phyloP scores from a whole-genome alignment of 2,329 filamentous ascomycete species.

The Diaporthe helianthi region DNA sequence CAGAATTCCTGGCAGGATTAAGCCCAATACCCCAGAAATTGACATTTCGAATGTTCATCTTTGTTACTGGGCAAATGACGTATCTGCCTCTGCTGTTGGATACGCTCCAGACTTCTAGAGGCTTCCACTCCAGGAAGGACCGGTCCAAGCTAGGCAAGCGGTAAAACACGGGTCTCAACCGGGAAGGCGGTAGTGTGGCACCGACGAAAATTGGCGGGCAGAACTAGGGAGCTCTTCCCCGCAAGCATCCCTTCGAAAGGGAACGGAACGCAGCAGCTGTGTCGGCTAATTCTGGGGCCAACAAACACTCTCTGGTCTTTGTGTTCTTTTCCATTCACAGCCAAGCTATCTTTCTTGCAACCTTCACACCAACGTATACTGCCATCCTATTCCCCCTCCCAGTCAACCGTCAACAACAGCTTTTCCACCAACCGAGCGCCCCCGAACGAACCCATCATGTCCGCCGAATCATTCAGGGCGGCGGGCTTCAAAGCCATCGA shows the following conservation, averaged over 20 bases:
- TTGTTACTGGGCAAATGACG: too few species aligned
- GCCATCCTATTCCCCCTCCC: too few species aligned
- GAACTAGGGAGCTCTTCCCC: background rate
- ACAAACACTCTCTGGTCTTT: background rate
- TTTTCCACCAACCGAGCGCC: background rate
- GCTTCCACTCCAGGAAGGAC: background rate
- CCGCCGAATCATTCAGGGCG: slow-evolving; percentile 56
- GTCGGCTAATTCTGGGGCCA: background rate
- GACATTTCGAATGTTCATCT: too few species aligned
- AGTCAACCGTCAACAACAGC: background rate
- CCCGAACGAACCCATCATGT: slow-evolving; percentile 49
- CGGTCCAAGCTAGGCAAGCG: background rate
- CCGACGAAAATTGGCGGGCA: background rate
- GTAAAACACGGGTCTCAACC: rapidly evolving
- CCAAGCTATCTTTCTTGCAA: background rate
- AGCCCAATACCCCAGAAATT: too few species aligned
- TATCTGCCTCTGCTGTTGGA: too few species aligned
- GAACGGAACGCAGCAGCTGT: background rate
- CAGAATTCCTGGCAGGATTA: too few species aligned
- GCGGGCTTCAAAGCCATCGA: slow-evolving; percentile 72
- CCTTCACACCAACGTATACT: rapidly evolving
- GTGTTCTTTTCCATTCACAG: background rate
- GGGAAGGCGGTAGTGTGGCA: background rate
- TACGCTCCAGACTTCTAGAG: background rate
- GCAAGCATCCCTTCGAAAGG: background rate